phyloP scores from a whole-genome alignment of 208 protist species.

The Acanthamoeba lugdunensis region DNA sequence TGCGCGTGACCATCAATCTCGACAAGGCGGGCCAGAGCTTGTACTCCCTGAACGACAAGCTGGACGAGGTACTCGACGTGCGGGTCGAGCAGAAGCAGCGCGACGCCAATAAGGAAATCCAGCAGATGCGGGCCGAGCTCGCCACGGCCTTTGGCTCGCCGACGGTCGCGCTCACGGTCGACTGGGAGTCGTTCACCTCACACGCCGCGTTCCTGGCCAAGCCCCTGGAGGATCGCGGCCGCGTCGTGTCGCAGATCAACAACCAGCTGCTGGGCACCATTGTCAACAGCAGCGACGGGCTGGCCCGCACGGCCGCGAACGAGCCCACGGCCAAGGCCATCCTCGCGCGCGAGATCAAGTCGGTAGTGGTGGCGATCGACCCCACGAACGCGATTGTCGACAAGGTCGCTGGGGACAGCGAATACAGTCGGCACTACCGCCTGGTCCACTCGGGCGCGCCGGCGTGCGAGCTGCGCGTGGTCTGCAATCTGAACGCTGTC shows the following conservation, averaged over 20 bases:
- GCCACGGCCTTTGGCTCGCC: not conserved
- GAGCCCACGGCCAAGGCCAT: not conserved
- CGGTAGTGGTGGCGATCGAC: not conserved
- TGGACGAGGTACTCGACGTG: slow-evolving; percentile 5
- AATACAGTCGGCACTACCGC: not conserved
- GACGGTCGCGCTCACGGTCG: not conserved
- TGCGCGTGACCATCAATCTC: not conserved
- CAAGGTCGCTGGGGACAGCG: not conserved
- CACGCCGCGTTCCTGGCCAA: not conserved
- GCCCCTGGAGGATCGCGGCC: not conserved
- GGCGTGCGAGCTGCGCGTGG: not conserved
- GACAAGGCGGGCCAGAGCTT: not conserved
- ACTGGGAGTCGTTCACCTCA: not conserved
- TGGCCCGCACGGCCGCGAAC: not conserved
- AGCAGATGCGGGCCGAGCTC: not conserved
- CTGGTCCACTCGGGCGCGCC: not conserved
- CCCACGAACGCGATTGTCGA: not conserved
- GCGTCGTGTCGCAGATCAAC: not conserved
- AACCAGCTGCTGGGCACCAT: not conserved
- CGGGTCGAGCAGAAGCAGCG: not conserved
- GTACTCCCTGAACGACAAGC: not conserved
- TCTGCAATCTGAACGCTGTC: not conserved
- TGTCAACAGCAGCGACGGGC: not conserved
- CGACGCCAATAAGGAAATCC: not conserved
- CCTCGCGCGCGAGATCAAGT: not conserved